Evolutionary conservation across 2,329 filamentous ascomycete genomes (phyloP), one percentile per base, ranked within the genome.

Genomic region (Fusarium annulatum): DNA sequence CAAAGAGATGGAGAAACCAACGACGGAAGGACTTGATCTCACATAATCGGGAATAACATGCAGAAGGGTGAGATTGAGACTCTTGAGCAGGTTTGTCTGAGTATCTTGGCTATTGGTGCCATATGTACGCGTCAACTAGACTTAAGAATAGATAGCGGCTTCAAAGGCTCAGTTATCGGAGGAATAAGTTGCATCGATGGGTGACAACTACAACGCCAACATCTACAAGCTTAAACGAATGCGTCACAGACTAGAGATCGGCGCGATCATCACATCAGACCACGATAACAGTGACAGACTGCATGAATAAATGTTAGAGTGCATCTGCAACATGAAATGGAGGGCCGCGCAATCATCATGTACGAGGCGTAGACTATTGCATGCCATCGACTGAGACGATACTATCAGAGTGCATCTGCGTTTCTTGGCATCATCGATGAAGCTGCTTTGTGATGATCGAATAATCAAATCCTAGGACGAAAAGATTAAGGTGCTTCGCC

Each of bases 281-380:
- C 42, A 60, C n/a, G 42, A 28, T 48, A 36, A 30, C n/a, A 58
- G 39, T 16, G 33, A 26, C 19, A 45, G 18, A 38, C 21, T 39
- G n/a, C n/a, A 42, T 42, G 26, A 45, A 33, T 21, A 26, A 10
- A 30, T 30, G 28, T 19, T 33, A 46, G 16, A 34, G 36, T 41
- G 36, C 26, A 56, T 45, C 45, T 28, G 60, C 23, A 53, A 26
- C 34, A 21, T 43, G 58, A 52, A 58, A 69, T 46, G 63, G 71
- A 69, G 64, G 71, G 72, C 71, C 71, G 39, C 72, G 72, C 72
- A 74, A 74, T 69, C 72, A 59, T 64, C 52, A 42, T 49, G 46
- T 39, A 46, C 30, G 63, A 74, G 71, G 67, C 67, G 71, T 64
- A 38, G 26, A 60, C 43, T 62, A 12, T 45, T 62, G 49, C 67